Conservation (phyloP, 805 yeast genomes). For the Clavispora carvajalis region DNA sequence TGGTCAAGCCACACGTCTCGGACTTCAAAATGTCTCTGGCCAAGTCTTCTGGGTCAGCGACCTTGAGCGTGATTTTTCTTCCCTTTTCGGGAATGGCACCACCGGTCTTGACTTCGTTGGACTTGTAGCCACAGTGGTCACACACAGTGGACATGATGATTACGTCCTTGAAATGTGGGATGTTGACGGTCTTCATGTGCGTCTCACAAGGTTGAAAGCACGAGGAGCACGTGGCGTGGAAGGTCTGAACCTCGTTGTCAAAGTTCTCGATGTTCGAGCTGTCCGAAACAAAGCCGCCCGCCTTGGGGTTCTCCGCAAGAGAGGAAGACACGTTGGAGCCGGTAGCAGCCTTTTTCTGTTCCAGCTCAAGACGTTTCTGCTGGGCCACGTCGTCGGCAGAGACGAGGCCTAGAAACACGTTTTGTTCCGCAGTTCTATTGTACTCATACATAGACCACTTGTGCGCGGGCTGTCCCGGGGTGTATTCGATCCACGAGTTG, state of each 20-base stretch:
- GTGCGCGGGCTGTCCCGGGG: conserved; percentile 82
- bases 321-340: conserved; percentile 27
- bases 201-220: conserved; percentile 82
- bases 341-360: conserved; percentile 38
- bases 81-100: conserved; percentile 92
- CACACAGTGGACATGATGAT: conserved; percentile 94
- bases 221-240: conserved; percentile 87
- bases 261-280: conserved; percentile 79
- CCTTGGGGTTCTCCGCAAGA: conserved; percentile 30
- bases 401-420: conserved; percentile 74
- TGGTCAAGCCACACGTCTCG: conserved; percentile 80
- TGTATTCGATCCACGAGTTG: conserved; percentile 90
- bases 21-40: conserved; percentile 92
- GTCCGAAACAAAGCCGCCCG: conserved; percentile 61
- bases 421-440: conserved; percentile 81
- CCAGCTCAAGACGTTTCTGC: conserved; percentile 44
- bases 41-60: conserved; percentile 88
- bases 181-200: conserved; percentile 93
- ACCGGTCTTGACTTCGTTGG: conserved; percentile 97
- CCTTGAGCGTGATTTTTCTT: conserved; percentile 60
- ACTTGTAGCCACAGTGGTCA: conserved; percentile 88
- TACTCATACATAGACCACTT: conserved; percentile 87
- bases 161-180: conserved; percentile 97
- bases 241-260: conserved; percentile 87
- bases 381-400: conserved; percentile 60